A percentile compares a stretch with the other conserved stretches of the same genome.
These are phyloP conservation scores for Oryza rufipogon DNA, from an alignment of 176 grass and related monocot genomes.

Conservation along the genomic window DNA sequence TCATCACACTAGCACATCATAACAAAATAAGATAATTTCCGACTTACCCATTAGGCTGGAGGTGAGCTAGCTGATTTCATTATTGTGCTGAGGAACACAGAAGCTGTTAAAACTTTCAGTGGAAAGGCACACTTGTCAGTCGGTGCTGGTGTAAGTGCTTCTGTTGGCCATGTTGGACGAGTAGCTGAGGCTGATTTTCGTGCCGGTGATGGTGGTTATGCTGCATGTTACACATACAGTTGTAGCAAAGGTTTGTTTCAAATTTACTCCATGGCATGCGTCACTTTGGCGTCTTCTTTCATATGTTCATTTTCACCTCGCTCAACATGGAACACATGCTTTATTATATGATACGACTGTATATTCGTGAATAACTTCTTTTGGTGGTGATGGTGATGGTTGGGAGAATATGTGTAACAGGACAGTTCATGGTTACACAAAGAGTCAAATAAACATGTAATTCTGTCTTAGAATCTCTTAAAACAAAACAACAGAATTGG, in stretches of 20 bases:
- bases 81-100: constrained; percentile 84
- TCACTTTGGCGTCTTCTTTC: neutral
- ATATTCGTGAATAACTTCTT: neutral
- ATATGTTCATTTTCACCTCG: constrained; percentile 13
- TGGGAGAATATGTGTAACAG: neutral
- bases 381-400: neutral
- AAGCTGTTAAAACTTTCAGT: constrained; percentile 80
- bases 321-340: neutral
- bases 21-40: constrained; percentile 18
- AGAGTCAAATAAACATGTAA: neutral
- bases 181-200: constrained; percentile 79
- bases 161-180: constrained; percentile 70
- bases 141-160: constrained; percentile 83
- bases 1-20: neutral
- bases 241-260: constrained; percentile 80
- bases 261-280: neutral
- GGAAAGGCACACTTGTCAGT: constrained; percentile 77
- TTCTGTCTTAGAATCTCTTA: neutral
- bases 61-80: constrained; percentile 90
- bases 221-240: constrained; percentile 86
- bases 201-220: constrained; percentile 81
- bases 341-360: neutral
- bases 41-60: constrained; percentile 58
- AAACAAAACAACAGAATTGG: neutral
- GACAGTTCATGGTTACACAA: neutral